Evolutionary conservation across 2,329 filamentous ascomycete genomes (phyloP), one percentile per base, ranked within the genome.

Genomic region (Pseudocercospora pini-densiflorae): DNA sequence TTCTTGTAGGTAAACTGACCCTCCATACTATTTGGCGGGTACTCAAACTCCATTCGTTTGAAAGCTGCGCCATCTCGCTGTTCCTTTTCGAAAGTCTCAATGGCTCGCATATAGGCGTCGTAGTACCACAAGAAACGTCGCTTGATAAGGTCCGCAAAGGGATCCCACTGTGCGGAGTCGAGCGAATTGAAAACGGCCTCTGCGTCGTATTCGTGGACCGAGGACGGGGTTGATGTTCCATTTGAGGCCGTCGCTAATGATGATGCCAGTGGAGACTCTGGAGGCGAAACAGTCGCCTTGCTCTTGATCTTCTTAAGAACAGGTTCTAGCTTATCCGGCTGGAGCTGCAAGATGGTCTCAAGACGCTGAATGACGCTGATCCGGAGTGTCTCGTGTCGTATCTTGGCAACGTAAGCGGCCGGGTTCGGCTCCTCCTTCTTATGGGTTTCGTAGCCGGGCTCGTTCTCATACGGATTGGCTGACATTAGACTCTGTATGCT

Each of bases 401-500:
- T 97, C 91, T 97, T 78, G 9, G 70, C 71, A 19, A 75, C 67
- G 58, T 78, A 78, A 12, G 70, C 72, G 21, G 62, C 62, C 12
- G 76, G 72, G 3, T 70, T 69, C 5, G 67, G 53, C 19, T 75
- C 69, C 16, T 74, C 69, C 61, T 73, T 73, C 67, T 75, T 75
- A n/a, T 61, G 64, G 7, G 63, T 68, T 77, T 98, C 94, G 73
- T 92, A 97, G 5, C 95, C 95, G 1, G 95, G 95, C 77, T 99
- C 95, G 74, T 98, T 97, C 67, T 76, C 74, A 79, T 97, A 98
- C 10, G 64, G 64, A 31, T 67, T 97, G 29, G 88, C 82, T 0
- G 93, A 97, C 90, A 99, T 94, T 53, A 99, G 84, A 78, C 94
- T 97, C 79, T 99, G 95, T 64, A 99, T 97, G 5, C 94, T 98